Percentiles rank a stretch among this genome's conserved stretches.
Conservation (phyloP, 345 rosid genomes). For the Aurinia saxatilis region DNA sequence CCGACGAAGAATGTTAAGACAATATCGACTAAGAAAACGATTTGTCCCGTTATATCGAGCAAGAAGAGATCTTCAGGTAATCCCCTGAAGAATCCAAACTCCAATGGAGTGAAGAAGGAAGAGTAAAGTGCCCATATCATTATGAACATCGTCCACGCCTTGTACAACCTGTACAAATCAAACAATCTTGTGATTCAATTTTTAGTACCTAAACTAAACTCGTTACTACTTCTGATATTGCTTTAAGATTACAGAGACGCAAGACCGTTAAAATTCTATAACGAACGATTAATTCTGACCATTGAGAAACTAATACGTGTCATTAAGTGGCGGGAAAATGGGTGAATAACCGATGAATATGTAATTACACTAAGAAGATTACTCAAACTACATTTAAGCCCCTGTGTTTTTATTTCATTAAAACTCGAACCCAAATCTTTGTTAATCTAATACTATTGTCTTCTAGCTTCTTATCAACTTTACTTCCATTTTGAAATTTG, state of each 20-base stretch:
- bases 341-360: constrained; percentile 5
- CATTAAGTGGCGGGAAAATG: constrained; percentile 22
- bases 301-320: constrained; percentile 8
- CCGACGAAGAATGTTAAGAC: constrained; percentile 57
- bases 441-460: background rate
- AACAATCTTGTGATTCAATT: background rate
- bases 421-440: constrained; percentile 2
- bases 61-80: constrained; percentile 60
- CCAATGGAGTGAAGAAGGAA: constrained; percentile 84
- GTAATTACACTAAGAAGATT: background rate
- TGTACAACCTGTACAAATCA: constrained; percentile 49
- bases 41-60: constrained; percentile 65
- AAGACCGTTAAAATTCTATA: background rate
- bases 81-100: constrained; percentile 85
- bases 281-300: constrained; percentile 2
- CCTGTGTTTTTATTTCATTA: background rate
- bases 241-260: no score
- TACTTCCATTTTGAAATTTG: no score
- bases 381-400: background rate
- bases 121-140: constrained; percentile 81
- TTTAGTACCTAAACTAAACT: background rate
- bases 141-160: constrained; percentile 65
- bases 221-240: background rate
- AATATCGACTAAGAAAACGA: constrained; percentile 68
- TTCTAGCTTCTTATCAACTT: no score